Percentiles rank a stretch among this genome's conserved stretches.
Conservation (phyloP, 192 early-diverging fungal species). For the Coemansia sp. region DNA sequence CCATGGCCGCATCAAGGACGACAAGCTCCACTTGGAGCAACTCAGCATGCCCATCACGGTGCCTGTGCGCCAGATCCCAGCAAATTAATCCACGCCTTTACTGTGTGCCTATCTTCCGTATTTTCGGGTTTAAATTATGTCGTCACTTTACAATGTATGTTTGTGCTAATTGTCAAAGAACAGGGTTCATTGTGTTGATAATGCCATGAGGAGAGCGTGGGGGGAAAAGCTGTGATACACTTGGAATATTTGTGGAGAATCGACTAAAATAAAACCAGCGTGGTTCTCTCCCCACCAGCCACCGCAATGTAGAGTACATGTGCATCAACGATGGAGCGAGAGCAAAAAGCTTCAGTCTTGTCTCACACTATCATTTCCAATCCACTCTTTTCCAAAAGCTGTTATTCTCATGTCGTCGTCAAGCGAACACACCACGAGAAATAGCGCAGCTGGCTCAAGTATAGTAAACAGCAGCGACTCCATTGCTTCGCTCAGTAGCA, state of each 20-base stretch:
- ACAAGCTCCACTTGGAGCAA: slow-evolving; percentile 42
- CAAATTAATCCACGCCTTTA: not conserved
- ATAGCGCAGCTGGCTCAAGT: not conserved
- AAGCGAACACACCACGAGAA: not conserved
- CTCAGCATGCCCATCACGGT: slow-evolving; percentile 45
- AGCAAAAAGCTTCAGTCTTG: not conserved
- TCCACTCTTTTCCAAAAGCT: not conserved
- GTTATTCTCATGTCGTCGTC: slow-evolving; percentile 5
- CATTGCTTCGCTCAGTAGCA: not conserved
- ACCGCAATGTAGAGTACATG: not conserved
- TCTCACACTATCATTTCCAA: not conserved
- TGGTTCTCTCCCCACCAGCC: not conserved
- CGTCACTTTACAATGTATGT: not conserved
- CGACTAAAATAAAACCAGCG: not conserved
- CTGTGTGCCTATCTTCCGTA: not conserved
- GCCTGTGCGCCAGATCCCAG: slow-evolving; percentile 39
- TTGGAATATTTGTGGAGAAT: not conserved
- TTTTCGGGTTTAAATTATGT: not conserved
- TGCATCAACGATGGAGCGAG: not conserved
- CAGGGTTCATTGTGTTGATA: not conserved
- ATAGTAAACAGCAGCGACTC: not conserved
- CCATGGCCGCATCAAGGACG: slow-evolving; percentile 51
- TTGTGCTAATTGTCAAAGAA: not conserved
- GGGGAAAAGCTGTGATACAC: not conserved
- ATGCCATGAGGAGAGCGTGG: not conserved